Evolutionary conservation across 805 yeast species (phyloP).

Genomic region (Grigorovia humatica): DNA sequence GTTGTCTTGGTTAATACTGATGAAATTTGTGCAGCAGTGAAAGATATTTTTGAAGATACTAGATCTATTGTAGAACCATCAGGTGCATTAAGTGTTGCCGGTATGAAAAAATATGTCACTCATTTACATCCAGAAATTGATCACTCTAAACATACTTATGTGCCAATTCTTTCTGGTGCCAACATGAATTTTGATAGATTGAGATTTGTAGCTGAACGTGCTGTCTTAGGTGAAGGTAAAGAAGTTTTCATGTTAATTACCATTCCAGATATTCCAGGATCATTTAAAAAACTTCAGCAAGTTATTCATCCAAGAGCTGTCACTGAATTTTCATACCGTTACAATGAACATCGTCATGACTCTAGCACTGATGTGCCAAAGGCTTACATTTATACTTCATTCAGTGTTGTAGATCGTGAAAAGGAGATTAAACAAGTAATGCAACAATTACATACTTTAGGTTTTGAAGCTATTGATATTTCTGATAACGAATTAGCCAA

Average conservation of each 20-base stretch:
- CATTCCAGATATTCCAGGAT: conserved; percentile 89
- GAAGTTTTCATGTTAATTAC: conserved; percentile 87
- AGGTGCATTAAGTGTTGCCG: conserved; percentile 95
- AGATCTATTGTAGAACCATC: conserved; percentile 92
- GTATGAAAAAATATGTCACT: conserved; percentile 71
- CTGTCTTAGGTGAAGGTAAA: conserved; percentile 95
- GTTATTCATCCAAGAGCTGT: conserved; percentile 79
- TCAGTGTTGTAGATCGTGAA: conserved; percentile 67
- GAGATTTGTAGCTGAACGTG: conserved; percentile 93
- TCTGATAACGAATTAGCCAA: conserved; percentile 93
- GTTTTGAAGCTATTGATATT: conserved; percentile 71
- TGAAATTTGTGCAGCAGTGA: conserved; percentile 93
- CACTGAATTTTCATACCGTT: conserved; percentile 91
- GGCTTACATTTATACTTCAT: conserved; percentile 83
- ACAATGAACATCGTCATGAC: conserved; percentile 34
- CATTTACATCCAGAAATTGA: conserved; percentile 54
- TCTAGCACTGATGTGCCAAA: conserved; percentile 30
- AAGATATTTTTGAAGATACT: conserved; percentile 93
- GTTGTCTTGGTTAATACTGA: conserved; percentile 78
- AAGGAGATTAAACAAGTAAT: conserved; percentile 61
- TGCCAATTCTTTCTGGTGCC: conserved; percentile 89
- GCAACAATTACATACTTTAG: conserved; percentile 46
- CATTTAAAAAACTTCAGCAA: conserved; percentile 66
- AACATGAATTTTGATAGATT: conserved; percentile 96
- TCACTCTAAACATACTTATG: conserved; percentile 60